Conservation (phyloP, 225 moss, liverwort and hornwort genomes). For the Ulota crispa region DNA sequence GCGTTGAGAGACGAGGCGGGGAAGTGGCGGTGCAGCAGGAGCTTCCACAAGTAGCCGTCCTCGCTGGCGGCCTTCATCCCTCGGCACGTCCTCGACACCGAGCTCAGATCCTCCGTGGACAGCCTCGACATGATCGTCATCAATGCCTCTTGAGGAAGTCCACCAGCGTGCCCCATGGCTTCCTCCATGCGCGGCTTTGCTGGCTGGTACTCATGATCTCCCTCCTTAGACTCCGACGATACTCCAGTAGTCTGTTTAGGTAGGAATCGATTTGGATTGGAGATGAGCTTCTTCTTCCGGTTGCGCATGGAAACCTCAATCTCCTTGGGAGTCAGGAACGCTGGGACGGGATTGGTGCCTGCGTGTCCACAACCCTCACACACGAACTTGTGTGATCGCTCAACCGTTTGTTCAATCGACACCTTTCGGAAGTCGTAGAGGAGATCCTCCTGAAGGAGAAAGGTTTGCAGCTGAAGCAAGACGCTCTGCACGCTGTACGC, state of each 20-base stretch:
- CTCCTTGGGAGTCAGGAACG: constrained; percentile 1
- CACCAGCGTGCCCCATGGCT: constrained; percentile 10
- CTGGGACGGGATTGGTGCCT: constrained; percentile 10
- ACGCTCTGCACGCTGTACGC: constrained; percentile 21
- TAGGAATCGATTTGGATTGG: background rate
- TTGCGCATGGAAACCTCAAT: background rate
- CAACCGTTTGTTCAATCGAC: constrained; percentile 1
- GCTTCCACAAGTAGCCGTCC: constrained; percentile 26
- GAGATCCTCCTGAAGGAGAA: constrained; percentile 19
- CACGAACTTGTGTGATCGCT: background rate
- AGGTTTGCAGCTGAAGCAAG: constrained; percentile 13
- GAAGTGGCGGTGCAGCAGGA: constrained; percentile 6
- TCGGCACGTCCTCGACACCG: constrained; percentile 21
- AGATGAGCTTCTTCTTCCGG: constrained; percentile 12
- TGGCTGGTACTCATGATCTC: background rate
- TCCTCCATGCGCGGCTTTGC: background rate
- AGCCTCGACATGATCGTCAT: constrained; percentile 3
- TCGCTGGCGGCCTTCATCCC: constrained; percentile 15
- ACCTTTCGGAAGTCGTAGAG: constrained; percentile 19
- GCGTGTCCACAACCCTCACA: constrained; percentile 15
- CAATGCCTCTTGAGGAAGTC: constrained; percentile 15
- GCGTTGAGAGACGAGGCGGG: constrained; percentile 1
- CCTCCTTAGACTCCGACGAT: background rate
- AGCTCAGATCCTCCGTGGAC: constrained; percentile 13
- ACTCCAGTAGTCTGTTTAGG: background rate